Evolutionary conservation across 108 stramenopile genomes (phyloP).

Genomic region (Aurantiochytrium sp.): DNA sequence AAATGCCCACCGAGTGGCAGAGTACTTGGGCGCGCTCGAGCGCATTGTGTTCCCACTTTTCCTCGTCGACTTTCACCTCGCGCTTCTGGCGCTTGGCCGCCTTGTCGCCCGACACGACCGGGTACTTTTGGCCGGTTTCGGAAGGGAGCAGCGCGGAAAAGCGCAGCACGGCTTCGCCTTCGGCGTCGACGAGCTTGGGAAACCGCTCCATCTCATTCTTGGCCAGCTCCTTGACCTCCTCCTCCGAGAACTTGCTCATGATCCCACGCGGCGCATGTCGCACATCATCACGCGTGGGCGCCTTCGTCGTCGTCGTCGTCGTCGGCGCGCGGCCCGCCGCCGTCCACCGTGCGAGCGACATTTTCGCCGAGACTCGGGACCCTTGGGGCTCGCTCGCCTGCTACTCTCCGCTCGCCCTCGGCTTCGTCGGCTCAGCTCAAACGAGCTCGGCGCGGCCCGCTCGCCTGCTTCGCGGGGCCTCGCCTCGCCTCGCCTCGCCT

Average conservation of each 20-base stretch:
- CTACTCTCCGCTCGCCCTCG: too few species aligned
- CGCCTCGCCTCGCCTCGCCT: too few species aligned
- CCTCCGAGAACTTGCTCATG: constrained; percentile 11
- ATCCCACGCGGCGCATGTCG: background rate
- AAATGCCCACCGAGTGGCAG: background rate
- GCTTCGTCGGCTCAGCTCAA: too few species aligned
- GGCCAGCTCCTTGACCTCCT: background rate
- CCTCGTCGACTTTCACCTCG: constrained; percentile 6
- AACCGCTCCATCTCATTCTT: background rate
- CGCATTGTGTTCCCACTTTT: background rate
- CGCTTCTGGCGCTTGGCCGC: background rate
- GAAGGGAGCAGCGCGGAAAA: background rate
- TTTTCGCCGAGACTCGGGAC: background rate
- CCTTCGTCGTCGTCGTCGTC: background rate
- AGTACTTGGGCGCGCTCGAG: background rate
- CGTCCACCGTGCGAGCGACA: background rate
- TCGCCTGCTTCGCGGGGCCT: too few species aligned
- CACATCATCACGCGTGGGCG: background rate
- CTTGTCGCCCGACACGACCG: background rate
- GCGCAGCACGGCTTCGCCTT: background rate
- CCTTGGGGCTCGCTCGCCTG: too few species aligned
- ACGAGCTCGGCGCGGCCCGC: too few species aligned
- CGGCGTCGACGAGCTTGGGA: background rate
- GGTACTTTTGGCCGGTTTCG: background rate
- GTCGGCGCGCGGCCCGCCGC: background rate